Evolutionary conservation across 441 rosid genomes (phyloP), one percentile per base, ranked within the genome.

Genomic region (Jatropha podagrica): DNA sequence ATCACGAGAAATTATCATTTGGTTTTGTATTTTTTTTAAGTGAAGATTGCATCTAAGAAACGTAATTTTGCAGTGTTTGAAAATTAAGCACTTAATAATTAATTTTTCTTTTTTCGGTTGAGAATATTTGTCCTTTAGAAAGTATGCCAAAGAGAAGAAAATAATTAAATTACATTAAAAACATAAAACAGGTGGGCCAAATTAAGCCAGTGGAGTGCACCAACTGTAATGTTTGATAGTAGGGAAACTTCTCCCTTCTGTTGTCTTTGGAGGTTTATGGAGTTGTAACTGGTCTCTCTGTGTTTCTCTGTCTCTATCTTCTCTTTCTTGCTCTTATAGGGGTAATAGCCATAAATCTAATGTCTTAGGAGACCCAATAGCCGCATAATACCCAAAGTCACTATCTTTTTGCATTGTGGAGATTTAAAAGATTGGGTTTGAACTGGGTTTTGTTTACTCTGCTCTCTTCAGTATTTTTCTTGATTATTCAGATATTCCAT

Each of bases 401-500:
- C 40, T 7, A n/a, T 44, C 67, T 46, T 60, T 44, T 20, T 42
- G 40, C 12, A 55, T 60, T 3, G 14, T 72, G 27, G 61, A 52
- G 52, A 17, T 27, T 69, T n/a, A 52, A 4, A 44, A 69, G 75
- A 27, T 52, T 72, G 67, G 23, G 14, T 54, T 74, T 42, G 44
- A 49, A 27, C 60, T 73, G 60, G 76, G 60, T 73, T 73, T 60
- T 17, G 26, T 32, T 42, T 32, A 10, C 62, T 62, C n/a, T 58
- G 56, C 23, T 27, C 48, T 79, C 60, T 68, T 23, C 74, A 51
- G 12, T 79, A 4, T 40, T 69, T 63, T 27, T 55, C 74, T 72
- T 17, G 72, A 23, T 69, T 26, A 8, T 54, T 32, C 73, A 18
- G 26, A 72, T 18, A 32, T 51, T 77, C 79, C 85, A 72, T 91